These are phyloP conservation scores for Monosporascus sp. DNA, from an alignment of 2,329 filamentous ascomycete genomes.

Conservation along the genomic window DNA sequence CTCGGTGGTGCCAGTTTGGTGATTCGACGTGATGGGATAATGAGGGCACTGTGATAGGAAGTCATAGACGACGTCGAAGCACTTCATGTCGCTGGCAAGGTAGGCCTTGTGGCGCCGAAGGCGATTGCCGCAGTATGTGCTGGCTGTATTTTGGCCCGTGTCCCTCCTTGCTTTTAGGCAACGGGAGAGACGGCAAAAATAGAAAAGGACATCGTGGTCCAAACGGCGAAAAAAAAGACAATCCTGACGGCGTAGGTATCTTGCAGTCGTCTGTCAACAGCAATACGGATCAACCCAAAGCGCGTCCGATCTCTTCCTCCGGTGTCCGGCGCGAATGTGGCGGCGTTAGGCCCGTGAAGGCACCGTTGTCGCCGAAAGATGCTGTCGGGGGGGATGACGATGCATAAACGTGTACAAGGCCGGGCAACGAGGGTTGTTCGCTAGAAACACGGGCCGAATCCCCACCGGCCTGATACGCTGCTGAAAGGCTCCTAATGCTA, in stretches of 20 bases:
- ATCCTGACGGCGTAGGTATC: no score
- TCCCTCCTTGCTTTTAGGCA: no score
- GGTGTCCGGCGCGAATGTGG: constrained; percentile 38
- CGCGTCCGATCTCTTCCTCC: constrained; percentile 46
- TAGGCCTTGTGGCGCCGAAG: neutral
- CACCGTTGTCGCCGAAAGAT: constrained; percentile 41
- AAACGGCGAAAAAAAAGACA: no score
- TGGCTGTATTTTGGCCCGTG: no score
- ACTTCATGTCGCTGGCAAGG: neutral
- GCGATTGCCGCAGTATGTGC: no score
- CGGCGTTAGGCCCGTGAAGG: constrained; percentile 42
- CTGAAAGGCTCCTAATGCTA: constrained; percentile 36
- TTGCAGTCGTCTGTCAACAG: neutral
- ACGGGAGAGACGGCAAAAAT: no score
- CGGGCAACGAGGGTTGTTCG: constrained; percentile 19
- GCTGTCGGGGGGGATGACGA: constrained; percentile 38
- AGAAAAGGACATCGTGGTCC: neutral
- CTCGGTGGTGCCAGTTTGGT: neutral
- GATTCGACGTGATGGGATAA: no score
- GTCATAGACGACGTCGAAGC: neutral
- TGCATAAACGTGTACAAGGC: constrained; percentile 38
- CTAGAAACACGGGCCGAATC: constrained; percentile 31
- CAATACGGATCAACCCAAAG: constrained; percentile 41
- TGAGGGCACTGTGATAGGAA: no score
- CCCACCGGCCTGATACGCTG: constrained; percentile 34